These are phyloP conservation scores for Aspergillus sparsus DNA, from an alignment of 495 filamentous ascomycete species.

Conservation along the genomic window DNA sequence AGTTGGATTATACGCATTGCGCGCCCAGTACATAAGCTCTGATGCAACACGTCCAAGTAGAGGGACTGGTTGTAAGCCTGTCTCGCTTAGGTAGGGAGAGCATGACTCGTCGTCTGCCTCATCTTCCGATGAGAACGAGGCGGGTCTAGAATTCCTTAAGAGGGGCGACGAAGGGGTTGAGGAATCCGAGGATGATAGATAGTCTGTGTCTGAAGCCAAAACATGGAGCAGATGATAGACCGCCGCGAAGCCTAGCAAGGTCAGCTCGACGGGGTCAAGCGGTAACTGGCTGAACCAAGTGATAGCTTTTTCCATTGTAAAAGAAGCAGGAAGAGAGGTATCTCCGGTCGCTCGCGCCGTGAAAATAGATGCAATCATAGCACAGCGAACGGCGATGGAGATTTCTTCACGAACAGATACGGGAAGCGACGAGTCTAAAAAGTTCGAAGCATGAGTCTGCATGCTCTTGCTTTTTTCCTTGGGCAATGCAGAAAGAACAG, in stretches of 20 bases:
- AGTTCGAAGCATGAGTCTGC: conserved; percentile 36
- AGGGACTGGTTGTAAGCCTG: conserved; percentile 34
- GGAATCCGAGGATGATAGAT: conserved; percentile 42
- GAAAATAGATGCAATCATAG: conserved; percentile 75
- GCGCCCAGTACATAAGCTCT: conserved; percentile 50
- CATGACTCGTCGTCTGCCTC: conserved; percentile 37
- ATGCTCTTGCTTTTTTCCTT: conserved; percentile 41
- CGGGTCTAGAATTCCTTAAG: conserved; percentile 17
- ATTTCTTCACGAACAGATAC: conserved; percentile 63
- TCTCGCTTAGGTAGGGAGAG: conserved; percentile 13
- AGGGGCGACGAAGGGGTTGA: conserved; percentile 30
- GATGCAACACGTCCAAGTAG: conserved; percentile 46
- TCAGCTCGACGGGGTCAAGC: conserved; percentile 53
- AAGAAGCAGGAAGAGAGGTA: conserved; percentile 35
- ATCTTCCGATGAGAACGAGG: conserved; percentile 33
- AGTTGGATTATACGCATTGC: conserved; percentile 49
- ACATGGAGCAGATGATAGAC: conserved; percentile 70
- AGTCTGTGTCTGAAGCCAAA: conserved; percentile 54
- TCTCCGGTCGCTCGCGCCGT: conserved; percentile 40
- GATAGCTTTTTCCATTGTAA: conserved; percentile 47
- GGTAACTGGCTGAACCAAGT: conserved; percentile 49
- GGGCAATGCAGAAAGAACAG: conserved; percentile 52
- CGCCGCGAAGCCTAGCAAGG: conserved; percentile 75
- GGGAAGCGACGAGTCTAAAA: conserved; percentile 50
- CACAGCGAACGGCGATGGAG: conserved; percentile 71